A percentile compares a stretch with the other conserved stretches of the same genome.
Evolutionary conservation across 208 protist genomes (phyloP).

Genomic region (Acanthamoeba royreba): DNA sequence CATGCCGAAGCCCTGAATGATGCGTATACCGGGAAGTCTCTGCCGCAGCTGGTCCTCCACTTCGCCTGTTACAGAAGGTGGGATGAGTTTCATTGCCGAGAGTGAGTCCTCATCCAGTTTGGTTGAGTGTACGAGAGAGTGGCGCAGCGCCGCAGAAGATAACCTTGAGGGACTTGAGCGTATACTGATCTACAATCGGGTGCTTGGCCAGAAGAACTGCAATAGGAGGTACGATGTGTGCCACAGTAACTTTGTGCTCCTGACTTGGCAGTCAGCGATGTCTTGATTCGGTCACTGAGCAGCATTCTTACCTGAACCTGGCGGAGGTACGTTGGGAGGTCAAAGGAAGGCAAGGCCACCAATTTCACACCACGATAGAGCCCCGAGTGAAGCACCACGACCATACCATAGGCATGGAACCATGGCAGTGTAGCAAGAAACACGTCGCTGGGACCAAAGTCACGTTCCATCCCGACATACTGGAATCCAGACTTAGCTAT

Average conservation of each 20-base stretch:
- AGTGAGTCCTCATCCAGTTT: no score
- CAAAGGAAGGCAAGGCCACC: conserved; percentile 78
- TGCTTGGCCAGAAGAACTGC: conserved; percentile 79
- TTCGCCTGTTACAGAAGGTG: conserved; percentile 38
- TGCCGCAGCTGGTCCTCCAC: conserved; percentile 58
- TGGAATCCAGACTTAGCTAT: no score
- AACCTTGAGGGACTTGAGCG: conserved; percentile 42
- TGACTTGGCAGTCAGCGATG: conserved; percentile 39
- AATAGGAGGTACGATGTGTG: conserved; percentile 83
- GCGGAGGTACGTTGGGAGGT: conserved; percentile 58
- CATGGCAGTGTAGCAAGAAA: conserved; percentile 78
- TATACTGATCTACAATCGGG: conserved; percentile 68
- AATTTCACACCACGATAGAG: conserved; percentile 60
- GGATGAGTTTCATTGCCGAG: no score
- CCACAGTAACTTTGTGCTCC: conserved; percentile 74
- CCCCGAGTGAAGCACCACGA: conserved; percentile 63
- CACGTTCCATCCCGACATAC: background rate
- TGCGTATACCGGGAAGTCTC: conserved; percentile 26
- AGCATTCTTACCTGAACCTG: background rate
- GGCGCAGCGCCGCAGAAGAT: background rate
- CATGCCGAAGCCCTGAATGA: conserved; percentile 84
- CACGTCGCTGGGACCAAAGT: conserved; percentile 46
- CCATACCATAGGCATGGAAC: conserved; percentile 86
- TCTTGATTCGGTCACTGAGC: no score
- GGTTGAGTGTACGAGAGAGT: background rate